phyloP scores from a whole-genome alignment of 2,329 filamentous ascomycete genomes.

The Sporothrix inflata region DNA sequence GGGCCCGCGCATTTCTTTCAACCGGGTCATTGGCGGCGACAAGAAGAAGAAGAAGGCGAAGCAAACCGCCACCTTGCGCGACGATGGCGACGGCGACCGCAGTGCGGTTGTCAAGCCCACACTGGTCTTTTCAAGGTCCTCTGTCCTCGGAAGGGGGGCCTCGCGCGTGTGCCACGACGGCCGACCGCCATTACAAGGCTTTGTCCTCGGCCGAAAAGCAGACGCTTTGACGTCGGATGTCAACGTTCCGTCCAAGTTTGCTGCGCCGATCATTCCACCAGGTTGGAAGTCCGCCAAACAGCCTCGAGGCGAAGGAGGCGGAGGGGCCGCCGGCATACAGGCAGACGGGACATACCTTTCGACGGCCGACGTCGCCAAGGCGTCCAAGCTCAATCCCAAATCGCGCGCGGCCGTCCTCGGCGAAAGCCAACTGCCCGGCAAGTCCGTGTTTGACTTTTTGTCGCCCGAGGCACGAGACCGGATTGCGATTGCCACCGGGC shows the following conservation, averaged over 20 bases:
- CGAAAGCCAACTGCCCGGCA: slow-evolving; percentile 79
- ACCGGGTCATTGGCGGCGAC: slow-evolving; percentile 75
- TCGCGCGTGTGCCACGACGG: slow-evolving; percentile 80
- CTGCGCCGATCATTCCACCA: slow-evolving; percentile 67
- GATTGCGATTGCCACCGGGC: slow-evolving; percentile 76
- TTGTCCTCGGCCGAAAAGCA: slow-evolving; percentile 66
- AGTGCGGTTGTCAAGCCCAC: slow-evolving; percentile 65
- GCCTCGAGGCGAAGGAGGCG: slow-evolving; percentile 39
- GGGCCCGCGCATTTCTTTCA: slow-evolving; percentile 88
- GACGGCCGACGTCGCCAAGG: slow-evolving; percentile 75
- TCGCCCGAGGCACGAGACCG: slow-evolving; percentile 76
- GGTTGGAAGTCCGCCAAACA: slow-evolving; percentile 72
- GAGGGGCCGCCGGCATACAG: slow-evolving; percentile 28
- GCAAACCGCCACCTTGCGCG: not conserved
- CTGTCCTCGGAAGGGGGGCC: not conserved
- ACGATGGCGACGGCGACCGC: slow-evolving; percentile 25
- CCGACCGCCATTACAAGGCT: slow-evolving; percentile 76
- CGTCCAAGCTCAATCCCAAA: slow-evolving; percentile 74
- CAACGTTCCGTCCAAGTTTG: slow-evolving; percentile 53
- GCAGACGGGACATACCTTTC: slow-evolving; percentile 56
- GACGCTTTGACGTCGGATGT: slow-evolving; percentile 52
- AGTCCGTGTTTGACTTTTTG: slow-evolving; percentile 95
- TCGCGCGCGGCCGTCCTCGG: slow-evolving; percentile 79
- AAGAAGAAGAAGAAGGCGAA: slow-evolving; percentile 75
- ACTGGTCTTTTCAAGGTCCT: slow-evolving; percentile 66